phyloP scores from a whole-genome alignment of 2,329 filamentous ascomycete genomes.

The Polytolypa hystricis region DNA sequence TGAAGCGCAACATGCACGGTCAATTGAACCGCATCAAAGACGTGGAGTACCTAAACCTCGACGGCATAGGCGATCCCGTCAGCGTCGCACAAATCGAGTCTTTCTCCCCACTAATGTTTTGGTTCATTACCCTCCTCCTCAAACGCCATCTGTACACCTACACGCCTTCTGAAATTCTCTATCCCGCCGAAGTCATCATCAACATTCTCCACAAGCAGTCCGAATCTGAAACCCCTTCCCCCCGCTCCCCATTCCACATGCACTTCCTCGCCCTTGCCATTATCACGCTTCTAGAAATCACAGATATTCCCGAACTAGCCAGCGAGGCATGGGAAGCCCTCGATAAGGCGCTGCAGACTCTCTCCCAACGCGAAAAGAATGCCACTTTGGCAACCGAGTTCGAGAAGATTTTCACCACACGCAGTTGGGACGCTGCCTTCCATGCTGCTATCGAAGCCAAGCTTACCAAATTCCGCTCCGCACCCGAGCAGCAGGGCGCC shows the following conservation, averaged over 20 bases:
- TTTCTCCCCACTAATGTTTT: constrained; percentile 31
- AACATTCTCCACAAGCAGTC: constrained; percentile 29
- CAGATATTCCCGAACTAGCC: constrained; percentile 28
- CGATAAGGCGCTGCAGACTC: constrained; percentile 40
- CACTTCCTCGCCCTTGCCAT: constrained; percentile 31
- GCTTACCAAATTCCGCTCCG: constrained; percentile 21
- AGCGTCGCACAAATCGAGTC: constrained; percentile 23
- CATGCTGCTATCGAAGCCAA: constrained; percentile 30
- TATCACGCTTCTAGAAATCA: constrained; percentile 33
- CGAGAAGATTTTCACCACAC: constrained; percentile 28
- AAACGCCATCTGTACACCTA: constrained; percentile 34
- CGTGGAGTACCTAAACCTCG: constrained; percentile 23
- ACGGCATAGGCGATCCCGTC: constrained; percentile 18
- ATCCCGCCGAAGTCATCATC: constrained; percentile 29
- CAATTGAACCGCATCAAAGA: constrained; percentile 29
- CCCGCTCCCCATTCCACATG: constrained; percentile 29
- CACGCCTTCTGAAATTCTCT: constrained; percentile 31
- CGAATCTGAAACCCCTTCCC: constrained; percentile 17
- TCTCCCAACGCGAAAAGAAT: constrained; percentile 34
- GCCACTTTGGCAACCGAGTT: constrained; percentile 23
- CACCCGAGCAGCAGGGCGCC: constrained; percentile 22
- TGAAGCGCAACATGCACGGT: constrained; percentile 26
- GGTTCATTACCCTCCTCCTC: constrained; percentile 31
- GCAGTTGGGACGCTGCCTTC: constrained; percentile 31
- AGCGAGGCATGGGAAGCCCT: constrained; percentile 33